A percentile compares a stretch with the other conserved stretches of the same genome.
Evolutionary conservation across 139 green algal species (phyloP).

Genomic region (Closterium sp.): DNA sequence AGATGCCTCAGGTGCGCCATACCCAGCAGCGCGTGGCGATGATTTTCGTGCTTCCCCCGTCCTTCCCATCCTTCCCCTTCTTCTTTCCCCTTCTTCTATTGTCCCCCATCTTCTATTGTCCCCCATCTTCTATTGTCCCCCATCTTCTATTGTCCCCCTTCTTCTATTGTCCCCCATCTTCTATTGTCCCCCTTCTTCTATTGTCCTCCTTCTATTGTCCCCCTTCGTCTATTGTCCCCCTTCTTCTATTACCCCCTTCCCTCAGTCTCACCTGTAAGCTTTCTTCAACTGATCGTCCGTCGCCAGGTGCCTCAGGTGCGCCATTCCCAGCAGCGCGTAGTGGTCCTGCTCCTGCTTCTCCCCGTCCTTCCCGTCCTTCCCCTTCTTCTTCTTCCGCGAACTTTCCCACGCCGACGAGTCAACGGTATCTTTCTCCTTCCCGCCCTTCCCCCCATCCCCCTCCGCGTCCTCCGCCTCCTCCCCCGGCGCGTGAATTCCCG

Average conservation of each 20-base stretch:
- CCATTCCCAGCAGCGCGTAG: constrained; percentile 48
- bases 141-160: too few relatives aligned
- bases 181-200: too few relatives aligned
- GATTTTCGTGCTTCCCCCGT: not conserved
- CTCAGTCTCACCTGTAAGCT: constrained; percentile 36
- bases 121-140: too few relatives aligned
- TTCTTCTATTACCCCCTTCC: too few relatives aligned
- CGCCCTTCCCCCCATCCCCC: not conserved
- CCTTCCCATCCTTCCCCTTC: not conserved
- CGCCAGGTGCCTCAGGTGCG: constrained; percentile 48
- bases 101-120: too few relatives aligned
- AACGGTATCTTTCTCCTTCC: not conserved
- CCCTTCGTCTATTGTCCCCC: too few relatives aligned
- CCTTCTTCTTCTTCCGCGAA: constrained; percentile 32
- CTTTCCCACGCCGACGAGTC: constrained; percentile 22
- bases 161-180: too few relatives aligned
- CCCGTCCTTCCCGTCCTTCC: constrained; percentile 43
- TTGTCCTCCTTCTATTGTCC: too few relatives aligned
- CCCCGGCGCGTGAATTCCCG: constrained; percentile 3
- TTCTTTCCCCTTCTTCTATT: not conserved
- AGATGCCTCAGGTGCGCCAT: constrained; percentile 37
- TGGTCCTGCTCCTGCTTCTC: constrained; percentile 42
- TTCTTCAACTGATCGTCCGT: constrained; percentile 55
- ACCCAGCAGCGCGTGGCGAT: not conserved
- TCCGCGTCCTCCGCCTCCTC: constrained; percentile 11